Evolutionary conservation across 2,329 filamentous ascomycete genomes (phyloP).

Genomic region (Claviceps quebecensis): DNA sequence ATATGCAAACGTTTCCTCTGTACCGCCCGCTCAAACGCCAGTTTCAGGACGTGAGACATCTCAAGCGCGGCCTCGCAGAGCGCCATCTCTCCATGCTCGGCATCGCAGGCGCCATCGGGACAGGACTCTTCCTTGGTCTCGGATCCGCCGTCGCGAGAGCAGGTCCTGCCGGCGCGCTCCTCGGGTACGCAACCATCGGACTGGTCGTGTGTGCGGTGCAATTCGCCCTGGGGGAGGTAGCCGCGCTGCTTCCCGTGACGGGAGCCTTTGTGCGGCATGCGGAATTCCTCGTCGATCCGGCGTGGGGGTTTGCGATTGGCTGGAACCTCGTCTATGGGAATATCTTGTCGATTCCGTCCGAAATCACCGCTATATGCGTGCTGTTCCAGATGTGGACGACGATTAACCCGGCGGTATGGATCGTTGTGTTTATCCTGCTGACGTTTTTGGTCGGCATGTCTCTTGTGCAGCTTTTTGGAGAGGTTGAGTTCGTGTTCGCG

Average conservation of each 20-base stretch:
- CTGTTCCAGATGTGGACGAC: constrained; percentile 52
- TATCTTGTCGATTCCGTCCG: constrained; percentile 38
- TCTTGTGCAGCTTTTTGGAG: constrained; percentile 45
- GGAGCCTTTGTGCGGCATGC: constrained; percentile 48
- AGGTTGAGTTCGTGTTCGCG: constrained; percentile 40
- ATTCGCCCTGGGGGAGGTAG: constrained; percentile 45
- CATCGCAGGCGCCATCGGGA: constrained; percentile 47
- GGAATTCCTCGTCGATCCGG: constrained; percentile 46
- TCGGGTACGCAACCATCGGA: constrained; percentile 42
- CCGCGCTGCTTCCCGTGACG: constrained; percentile 47
- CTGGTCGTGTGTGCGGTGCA: constrained; percentile 42
- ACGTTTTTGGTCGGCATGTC: constrained; percentile 44
- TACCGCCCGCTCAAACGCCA: neutral
- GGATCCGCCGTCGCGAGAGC: constrained; percentile 38
- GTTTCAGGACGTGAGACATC: constrained; percentile 12
- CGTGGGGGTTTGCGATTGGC: constrained; percentile 40
- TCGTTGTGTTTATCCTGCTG: constrained; percentile 32
- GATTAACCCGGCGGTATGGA: constrained; percentile 36
- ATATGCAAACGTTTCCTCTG: neutral
- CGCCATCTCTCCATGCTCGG: constrained; percentile 47
- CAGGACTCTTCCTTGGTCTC: constrained; percentile 45
- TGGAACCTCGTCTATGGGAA: constrained; percentile 44
- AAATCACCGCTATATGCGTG: constrained; percentile 49
- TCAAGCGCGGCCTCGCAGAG: constrained; percentile 25
- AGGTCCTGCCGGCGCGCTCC: constrained; percentile 32